Evolutionary conservation across 495 filamentous ascomycete species (phyloP).

Genomic region (Cetradonia linearis): DNA sequence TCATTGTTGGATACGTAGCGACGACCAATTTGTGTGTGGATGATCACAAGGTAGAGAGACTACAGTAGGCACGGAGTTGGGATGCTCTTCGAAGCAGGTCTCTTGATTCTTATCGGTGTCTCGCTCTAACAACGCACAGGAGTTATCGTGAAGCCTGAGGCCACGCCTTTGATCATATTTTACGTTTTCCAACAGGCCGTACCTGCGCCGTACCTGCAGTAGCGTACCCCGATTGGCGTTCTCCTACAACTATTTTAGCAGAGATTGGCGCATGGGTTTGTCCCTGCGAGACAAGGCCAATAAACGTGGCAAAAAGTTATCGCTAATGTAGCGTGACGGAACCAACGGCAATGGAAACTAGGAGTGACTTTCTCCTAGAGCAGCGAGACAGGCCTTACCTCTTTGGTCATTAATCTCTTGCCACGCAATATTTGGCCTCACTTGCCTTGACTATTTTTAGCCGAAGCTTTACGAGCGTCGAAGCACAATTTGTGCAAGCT

Average conservation of each 20-base stretch:
- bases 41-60: neutral
- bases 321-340: slow-evolving; percentile 21
- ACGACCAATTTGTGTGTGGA: neutral
- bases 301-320: slow-evolving; percentile 12
- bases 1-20: neutral
- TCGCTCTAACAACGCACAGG: slow-evolving; percentile 5
- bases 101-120: slow-evolving; percentile 3
- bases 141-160: slow-evolving; percentile 2
- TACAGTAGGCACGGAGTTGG: neutral
- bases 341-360: slow-evolving; percentile 9
- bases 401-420: slow-evolving; percentile 16
- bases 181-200: slow-evolving; percentile 21
- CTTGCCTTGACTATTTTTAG: slow-evolving; percentile 17
- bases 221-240: slow-evolving; percentile 22
- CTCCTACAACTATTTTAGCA: slow-evolving; percentile 14
- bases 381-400: slow-evolving; percentile 12
- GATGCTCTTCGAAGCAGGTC: neutral
- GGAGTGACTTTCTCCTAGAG: slow-evolving; percentile 7
- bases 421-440: slow-evolving; percentile 12
- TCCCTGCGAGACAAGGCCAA: slow-evolving; percentile 13
- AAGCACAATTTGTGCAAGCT: slow-evolving; percentile 11
- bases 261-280: slow-evolving; percentile 11
- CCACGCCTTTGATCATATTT: neutral
- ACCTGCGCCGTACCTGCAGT: slow-evolving; percentile 26
- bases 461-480: neutral